Conservation (phyloP, 345 rosid species). For the Sonneratia caseolaris region DNA sequence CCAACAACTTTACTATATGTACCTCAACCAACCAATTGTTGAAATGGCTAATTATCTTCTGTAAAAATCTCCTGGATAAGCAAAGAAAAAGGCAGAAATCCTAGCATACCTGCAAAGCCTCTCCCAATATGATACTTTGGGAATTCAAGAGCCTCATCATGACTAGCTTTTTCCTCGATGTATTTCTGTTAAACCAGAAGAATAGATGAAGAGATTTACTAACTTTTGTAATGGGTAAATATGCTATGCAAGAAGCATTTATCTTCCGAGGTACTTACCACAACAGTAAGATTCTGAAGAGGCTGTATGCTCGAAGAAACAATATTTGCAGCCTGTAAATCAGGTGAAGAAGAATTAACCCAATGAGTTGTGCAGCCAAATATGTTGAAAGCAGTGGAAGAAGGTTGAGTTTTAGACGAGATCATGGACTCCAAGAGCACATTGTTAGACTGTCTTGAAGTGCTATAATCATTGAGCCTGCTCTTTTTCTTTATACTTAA, state of each 20-base stretch:
- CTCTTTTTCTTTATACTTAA: neutral
- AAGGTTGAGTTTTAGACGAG: neutral
- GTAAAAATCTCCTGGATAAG: neutral
- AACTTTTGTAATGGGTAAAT: neutral
- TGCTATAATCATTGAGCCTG: neutral
- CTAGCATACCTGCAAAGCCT: slow-evolving; percentile 56
- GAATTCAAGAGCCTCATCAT: slow-evolving; percentile 44
- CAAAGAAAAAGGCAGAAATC: neutral
- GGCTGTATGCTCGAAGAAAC: slow-evolving; percentile 82
- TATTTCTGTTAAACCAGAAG: slow-evolving; percentile 28
- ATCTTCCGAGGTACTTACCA: slow-evolving; percentile 29
- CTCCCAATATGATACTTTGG: slow-evolving; percentile 40
- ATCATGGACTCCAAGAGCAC: neutral
- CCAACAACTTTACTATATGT: neutral
- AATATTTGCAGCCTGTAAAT: slow-evolving; percentile 53
- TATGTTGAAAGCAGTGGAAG: neutral
- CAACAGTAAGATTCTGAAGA: slow-evolving; percentile 49
- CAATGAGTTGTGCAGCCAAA: neutral
- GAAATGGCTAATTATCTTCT: neutral
- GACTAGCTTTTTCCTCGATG: slow-evolving; percentile 43
- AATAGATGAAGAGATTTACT: neutral
- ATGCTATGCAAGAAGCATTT: neutral
- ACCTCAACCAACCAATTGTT: neutral
- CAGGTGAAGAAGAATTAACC: neutral
- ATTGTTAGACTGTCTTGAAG: neutral